These are phyloP conservation scores for Geosiphon pyriformis DNA, from an alignment of 192 early-diverging fungal genomes.

Conservation along the genomic window DNA sequence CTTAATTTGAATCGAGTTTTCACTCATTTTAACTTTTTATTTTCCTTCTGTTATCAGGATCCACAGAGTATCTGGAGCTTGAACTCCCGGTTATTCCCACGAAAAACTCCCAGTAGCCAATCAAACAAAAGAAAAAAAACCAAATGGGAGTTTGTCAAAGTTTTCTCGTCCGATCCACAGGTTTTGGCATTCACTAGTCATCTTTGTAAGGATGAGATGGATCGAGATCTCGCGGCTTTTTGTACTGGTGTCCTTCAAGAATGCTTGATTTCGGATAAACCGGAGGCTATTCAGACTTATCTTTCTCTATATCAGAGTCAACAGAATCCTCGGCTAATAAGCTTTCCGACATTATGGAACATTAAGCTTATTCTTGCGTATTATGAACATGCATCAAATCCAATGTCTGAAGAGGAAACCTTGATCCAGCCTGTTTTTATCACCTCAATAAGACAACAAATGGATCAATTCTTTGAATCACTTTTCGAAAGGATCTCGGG, in stretches of 20 bases:
- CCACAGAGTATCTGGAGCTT: conserved; percentile 21
- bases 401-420: neutral
- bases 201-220: conserved; percentile 34
- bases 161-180: conserved; percentile 32
- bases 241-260: conserved; percentile 44
- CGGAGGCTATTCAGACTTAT: conserved; percentile 42
- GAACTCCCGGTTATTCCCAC: conserved; percentile 11
- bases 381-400: conserved; percentile 9
- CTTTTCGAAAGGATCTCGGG: neutral
- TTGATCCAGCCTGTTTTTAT: conserved; percentile 17
- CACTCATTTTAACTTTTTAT: neutral
- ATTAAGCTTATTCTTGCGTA: conserved; percentile 17
- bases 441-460: neutral
- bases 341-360: conserved; percentile 10
- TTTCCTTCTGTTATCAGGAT: conserved; percentile 8
- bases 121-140: neutral
- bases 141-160: conserved; percentile 19
- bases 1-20: neutral
- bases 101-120: neutral
- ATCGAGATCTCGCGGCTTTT: conserved; percentile 33
- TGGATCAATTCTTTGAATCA: conserved; percentile 16
- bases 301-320: conserved; percentile 38
- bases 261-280: conserved; percentile 47
- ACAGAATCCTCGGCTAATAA: neutral
- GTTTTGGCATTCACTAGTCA: conserved; percentile 36